A percentile compares a stretch with the other conserved stretches of the same genome.
phyloP scores from a whole-genome alignment of 495 filamentous ascomycete species.

The Baudoinia panamericana region DNA sequence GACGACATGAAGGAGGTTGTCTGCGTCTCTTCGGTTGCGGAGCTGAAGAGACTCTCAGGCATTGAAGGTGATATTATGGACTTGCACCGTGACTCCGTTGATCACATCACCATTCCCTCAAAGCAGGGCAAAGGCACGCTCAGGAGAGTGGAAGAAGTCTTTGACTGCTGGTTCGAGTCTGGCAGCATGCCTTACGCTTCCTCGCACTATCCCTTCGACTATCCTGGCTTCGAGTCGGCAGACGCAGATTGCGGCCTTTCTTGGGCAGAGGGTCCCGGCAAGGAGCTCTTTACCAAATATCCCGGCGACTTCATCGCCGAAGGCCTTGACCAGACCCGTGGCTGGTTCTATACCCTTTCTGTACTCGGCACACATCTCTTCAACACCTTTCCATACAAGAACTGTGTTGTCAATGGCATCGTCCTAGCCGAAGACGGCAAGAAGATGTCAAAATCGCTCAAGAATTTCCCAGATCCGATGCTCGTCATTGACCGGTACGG shows the following conservation, averaged over 20 bases:
- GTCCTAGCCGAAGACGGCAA: constrained; percentile 93
- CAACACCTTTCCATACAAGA: constrained; percentile 80
- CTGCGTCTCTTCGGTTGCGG: constrained; percentile 72
- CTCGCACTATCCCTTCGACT: constrained; percentile 90
- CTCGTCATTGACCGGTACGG: constrained; percentile 81
- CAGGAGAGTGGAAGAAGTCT: constrained; percentile 76
- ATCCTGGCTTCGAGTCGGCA: constrained; percentile 29
- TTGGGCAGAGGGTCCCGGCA: constrained; percentile 13
- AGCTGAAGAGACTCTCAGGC: constrained; percentile 78
- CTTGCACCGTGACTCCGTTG: constrained; percentile 87
- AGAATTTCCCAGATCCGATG: constrained; percentile 90
- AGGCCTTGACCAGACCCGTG: constrained; percentile 85
- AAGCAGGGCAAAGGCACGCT: constrained; percentile 77
- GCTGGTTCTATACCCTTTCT: constrained; percentile 93
- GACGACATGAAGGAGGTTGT: constrained; percentile 77
- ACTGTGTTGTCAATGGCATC: constrained; percentile 94
- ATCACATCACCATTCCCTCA: constrained; percentile 91
- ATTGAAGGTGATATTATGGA: constrained; percentile 77
- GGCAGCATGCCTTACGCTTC: constrained; percentile 95
- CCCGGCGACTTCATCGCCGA: constrained; percentile 97
- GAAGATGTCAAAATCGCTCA: constrained; percentile 97
- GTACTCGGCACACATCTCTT: constrained; percentile 89
- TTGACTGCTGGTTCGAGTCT: constrained; percentile 95
- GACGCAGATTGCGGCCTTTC: constrained; percentile 16
- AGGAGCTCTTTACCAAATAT: constrained; percentile 72